Conservation (phyloP, 179 eudicot species). For the Carnegiea gigantea region DNA sequence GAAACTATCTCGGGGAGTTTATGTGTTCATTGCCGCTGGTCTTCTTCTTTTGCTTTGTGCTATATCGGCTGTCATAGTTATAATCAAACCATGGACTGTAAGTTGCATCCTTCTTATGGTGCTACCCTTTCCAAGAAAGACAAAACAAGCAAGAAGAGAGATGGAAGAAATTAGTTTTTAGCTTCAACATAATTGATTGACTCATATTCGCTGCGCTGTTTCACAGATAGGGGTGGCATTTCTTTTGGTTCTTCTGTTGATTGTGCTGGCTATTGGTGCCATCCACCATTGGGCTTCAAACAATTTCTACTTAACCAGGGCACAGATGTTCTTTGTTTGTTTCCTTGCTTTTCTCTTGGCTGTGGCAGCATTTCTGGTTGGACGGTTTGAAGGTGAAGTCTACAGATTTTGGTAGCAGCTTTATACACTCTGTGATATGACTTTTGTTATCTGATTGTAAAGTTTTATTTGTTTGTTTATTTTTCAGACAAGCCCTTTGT, state of each 20-base stretch:
- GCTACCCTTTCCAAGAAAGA: background rate
- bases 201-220: slow-evolving; percentile 27
- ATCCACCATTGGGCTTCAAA: slow-evolving; percentile 97
- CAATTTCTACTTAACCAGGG: slow-evolving; percentile 90
- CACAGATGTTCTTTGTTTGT: slow-evolving; percentile 88
- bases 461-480: slow-evolving; percentile 5
- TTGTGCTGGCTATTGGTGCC: slow-evolving; percentile 89
- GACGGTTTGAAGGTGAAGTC: slow-evolving; percentile 71
- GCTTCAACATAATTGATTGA: slow-evolving; percentile 16
- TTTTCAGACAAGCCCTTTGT: slow-evolving; percentile 75
- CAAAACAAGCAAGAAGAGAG: background rate
- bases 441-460: slow-evolving; percentile 14
- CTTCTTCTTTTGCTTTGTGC: slow-evolving; percentile 89
- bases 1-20: slow-evolving; percentile 86
- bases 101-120: slow-evolving; percentile 29
- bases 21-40: slow-evolving; percentile 67
- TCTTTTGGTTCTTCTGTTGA: slow-evolving; percentile 80
- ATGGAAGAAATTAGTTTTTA: background rate
- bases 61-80: slow-evolving; percentile 79
- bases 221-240: slow-evolving; percentile 91
- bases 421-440: background rate
- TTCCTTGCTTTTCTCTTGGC: slow-evolving; percentile 91
- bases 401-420: slow-evolving; percentile 3
- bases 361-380: slow-evolving; percentile 87
- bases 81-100: slow-evolving; percentile 90